Evolutionary conservation across 2,329 filamentous ascomycete species (phyloP), one percentile per base, ranked within the genome.

Genomic region (Hymenoscyphus fructigenus): DNA sequence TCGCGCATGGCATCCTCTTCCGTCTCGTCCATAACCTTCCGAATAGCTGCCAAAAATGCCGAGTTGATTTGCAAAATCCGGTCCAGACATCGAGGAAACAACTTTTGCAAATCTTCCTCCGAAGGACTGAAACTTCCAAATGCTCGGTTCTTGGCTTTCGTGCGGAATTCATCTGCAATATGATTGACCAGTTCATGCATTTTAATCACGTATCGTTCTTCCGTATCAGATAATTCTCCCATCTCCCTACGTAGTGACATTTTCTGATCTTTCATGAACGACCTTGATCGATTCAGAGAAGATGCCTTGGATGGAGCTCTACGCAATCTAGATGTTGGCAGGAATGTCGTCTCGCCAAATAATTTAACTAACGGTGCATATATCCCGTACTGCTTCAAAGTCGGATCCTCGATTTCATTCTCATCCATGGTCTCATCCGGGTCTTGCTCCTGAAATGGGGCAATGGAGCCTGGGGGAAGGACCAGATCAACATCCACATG

Each of bases 141-240:
- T 14, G 81, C 77, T 71, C 84, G 84, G 34, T 79, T 80, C 71
- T 84, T 87, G 3, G 90, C 89, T 67, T 88, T 89, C 60, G 88
- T 81, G 36, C 91, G 88, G 72, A 96, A 93, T 67, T 96, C 91
- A 62, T 87, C 86, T 29, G 92, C 92, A 34, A 97, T 87, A 65
- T 89, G 87, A 68, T 91, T 87, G 53, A 97, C 90, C 66, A 99
- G 79, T 70, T 95, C 91, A 67, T 91, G 87, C 64, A 99, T 79
- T 77, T 98, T 97, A 72, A 85, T 84, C 53, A 99, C 92, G 77
- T 98, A 99, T 76, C 92, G 89, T 75, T 95, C 92, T 76, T 99
- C 95, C 0, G 95, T 99, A 73, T 96, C 91, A 38, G 97, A 86
- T 66, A 98, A 80, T 76, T 99, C 95, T 65, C 87, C 88, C 83